Evolutionary conservation across 345 rosid genomes (phyloP).

Genomic region (Arabis alpina): DNA sequence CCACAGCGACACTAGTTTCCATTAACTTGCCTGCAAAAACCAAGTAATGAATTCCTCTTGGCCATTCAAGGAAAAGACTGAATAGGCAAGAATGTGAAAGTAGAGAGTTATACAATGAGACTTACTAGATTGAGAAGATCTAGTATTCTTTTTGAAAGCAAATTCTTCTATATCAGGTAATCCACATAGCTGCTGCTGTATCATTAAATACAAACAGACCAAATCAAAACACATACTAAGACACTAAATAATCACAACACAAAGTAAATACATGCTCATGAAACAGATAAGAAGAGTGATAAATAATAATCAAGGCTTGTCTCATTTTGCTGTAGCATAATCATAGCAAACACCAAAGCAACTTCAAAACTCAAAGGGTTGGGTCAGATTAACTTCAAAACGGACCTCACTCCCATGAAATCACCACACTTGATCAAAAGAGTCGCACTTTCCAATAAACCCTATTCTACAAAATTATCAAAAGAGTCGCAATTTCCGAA

Average conservation of each 20-base stretch:
- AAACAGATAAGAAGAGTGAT: constrained; percentile 1
- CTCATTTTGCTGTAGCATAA: neutral
- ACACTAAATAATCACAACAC: neutral
- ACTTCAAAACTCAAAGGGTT: no score
- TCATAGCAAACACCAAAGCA: constrained; percentile 5
- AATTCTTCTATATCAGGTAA: constrained; percentile 84
- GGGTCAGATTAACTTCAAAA: no score
- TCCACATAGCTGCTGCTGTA: constrained; percentile 54
- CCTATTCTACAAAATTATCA: neutral
- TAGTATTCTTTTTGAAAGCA: constrained; percentile 54
- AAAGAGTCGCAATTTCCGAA: neutral
- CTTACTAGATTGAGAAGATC: constrained; percentile 51
- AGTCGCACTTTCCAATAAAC: constrained; percentile 9
- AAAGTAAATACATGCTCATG: neutral
- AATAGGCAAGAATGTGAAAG: neutral
- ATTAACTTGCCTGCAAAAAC: constrained; percentile 56
- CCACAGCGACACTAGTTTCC: constrained; percentile 43
- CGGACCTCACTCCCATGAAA: neutral
- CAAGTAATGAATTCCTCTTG: neutral
- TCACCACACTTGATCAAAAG: neutral
- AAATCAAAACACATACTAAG: constrained; percentile 1
- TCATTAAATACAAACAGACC: constrained; percentile 14
- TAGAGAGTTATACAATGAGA: constrained; percentile 8
- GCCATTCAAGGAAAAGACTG: neutral
- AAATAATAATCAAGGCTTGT: constrained; percentile 13